Percentiles rank a stretch among this genome's conserved stretches.
Conservation (phyloP, 1,284 basidiomycete genomes). For the Cryptococcus sp. region DNA sequence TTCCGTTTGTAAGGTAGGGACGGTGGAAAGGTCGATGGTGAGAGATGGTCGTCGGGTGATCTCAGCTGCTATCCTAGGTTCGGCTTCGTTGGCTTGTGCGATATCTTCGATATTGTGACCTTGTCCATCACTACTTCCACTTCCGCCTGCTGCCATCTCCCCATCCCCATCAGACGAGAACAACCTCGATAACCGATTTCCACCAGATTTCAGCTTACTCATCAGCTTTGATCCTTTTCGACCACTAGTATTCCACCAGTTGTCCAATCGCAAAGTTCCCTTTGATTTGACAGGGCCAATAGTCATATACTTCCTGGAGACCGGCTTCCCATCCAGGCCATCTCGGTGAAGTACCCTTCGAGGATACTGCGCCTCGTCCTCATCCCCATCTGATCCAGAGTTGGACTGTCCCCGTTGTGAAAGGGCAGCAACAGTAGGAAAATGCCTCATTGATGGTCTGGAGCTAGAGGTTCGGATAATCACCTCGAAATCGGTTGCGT, state of each 20-base stretch:
- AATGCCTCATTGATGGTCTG: not conserved
- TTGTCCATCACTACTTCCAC: not conserved
- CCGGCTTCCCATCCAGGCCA: too few relatives aligned
- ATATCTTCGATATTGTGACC: not conserved
- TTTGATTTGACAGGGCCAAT: not conserved
- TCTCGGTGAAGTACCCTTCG: too few relatives aligned
- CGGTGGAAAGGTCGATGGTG: not conserved
- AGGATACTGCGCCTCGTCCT: too few relatives aligned
- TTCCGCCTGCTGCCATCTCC: not conserved
- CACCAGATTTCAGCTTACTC: not conserved
- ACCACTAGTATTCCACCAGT: not conserved
- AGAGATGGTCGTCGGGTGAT: not conserved
- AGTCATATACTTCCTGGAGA: too few relatives aligned
- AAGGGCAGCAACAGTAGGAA: not conserved
- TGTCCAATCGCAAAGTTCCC: not conserved
- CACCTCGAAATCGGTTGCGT: not conserved
- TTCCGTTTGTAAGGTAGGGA: not conserved
- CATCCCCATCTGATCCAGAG: not conserved
- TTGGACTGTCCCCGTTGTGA: not conserved
- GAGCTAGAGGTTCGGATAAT: not conserved
- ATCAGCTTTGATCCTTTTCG: not conserved
- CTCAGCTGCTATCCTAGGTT: too few relatives aligned
- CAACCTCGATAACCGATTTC: not conserved
- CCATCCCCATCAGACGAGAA: not conserved
- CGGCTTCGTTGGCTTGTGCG: not conserved